These are phyloP conservation scores for Hondaea fermentalgiana DNA, from an alignment of 108 stramenopile species.

Conservation along the genomic window DNA sequence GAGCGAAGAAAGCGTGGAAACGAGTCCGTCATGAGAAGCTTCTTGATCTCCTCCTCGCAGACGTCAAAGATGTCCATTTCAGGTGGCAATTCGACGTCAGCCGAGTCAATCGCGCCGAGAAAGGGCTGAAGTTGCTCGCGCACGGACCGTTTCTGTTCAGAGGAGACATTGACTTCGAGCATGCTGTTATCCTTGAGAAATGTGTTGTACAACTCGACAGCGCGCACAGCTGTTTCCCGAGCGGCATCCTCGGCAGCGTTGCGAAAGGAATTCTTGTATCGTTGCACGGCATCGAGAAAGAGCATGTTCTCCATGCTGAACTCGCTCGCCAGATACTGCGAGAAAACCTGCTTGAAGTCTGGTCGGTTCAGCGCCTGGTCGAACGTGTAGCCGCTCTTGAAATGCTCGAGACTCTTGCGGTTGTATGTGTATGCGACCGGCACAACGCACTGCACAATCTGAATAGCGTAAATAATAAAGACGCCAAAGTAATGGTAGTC, in stretches of 20 bases:
- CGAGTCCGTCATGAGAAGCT: background rate
- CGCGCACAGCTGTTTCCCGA: background rate
- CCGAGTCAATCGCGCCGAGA: background rate
- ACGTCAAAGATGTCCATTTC: background rate
- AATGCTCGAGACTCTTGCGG: background rate
- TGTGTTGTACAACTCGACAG: background rate
- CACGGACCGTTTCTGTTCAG: background rate
- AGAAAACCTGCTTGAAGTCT: background rate
- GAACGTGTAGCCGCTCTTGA: background rate
- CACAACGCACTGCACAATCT: background rate
- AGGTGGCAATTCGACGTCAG: background rate
- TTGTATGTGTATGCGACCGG: background rate
- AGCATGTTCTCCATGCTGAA: slow-evolving; percentile 2
- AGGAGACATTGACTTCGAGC: background rate
- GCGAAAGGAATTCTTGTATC: background rate
- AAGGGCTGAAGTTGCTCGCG: background rate
- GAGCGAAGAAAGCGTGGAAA: background rate
- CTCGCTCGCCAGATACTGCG: background rate
- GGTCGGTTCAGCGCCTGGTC: background rate
- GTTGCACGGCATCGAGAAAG: slow-evolving; percentile 6
- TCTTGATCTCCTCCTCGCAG: background rate
- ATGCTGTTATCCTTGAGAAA: background rate
- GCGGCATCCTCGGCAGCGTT: background rate
- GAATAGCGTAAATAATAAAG: background rate
- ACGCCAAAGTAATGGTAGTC: background rate